phyloP scores from a whole-genome alignment of 2,329 filamentous ascomycete genomes.

The Fusarium nematophilum region DNA sequence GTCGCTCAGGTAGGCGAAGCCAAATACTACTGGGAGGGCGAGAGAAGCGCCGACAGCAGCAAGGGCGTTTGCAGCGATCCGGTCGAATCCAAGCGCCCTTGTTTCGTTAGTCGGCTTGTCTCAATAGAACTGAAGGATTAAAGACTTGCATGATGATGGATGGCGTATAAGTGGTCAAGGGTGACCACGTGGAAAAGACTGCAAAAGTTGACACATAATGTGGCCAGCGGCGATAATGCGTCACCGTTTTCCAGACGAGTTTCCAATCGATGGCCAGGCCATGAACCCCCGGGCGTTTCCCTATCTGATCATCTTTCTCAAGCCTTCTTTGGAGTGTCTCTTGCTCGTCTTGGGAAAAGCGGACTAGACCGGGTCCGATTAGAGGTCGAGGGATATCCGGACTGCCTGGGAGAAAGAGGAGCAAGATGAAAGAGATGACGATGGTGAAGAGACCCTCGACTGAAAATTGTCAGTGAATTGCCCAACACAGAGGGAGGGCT shows the following conservation, averaged over 20 bases:
- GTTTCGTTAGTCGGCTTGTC: too few relatives aligned
- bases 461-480: conserved; percentile 29
- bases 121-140: neutral
- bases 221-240: conserved; percentile 59
- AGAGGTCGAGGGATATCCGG: conserved; percentile 55
- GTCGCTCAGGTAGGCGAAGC: conserved; percentile 62
- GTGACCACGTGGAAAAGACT: conserved; percentile 64
- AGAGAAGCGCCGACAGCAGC: conserved; percentile 56
- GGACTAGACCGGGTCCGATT: conserved; percentile 51
- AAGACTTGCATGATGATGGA: conserved; percentile 53
- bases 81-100: conserved; percentile 53
- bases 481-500: too few relatives aligned
- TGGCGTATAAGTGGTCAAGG: conserved; percentile 63
- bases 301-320: conserved; percentile 46
- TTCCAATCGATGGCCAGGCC: conserved; percentile 51
- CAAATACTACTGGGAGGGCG: conserved; percentile 59
- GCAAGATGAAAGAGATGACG: conserved; percentile 50
- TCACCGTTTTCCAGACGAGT: conserved; percentile 57
- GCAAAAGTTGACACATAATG: conserved; percentile 61
- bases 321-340: conserved; percentile 50
- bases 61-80: conserved; percentile 59
- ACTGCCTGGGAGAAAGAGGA: conserved; percentile 57
- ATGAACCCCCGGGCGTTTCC: conserved; percentile 47
- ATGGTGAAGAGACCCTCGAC: conserved; percentile 60
- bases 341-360: conserved; percentile 50